Conservation (phyloP, 371 early-diverging fungal species). For the Mortierella sp. region DNA sequence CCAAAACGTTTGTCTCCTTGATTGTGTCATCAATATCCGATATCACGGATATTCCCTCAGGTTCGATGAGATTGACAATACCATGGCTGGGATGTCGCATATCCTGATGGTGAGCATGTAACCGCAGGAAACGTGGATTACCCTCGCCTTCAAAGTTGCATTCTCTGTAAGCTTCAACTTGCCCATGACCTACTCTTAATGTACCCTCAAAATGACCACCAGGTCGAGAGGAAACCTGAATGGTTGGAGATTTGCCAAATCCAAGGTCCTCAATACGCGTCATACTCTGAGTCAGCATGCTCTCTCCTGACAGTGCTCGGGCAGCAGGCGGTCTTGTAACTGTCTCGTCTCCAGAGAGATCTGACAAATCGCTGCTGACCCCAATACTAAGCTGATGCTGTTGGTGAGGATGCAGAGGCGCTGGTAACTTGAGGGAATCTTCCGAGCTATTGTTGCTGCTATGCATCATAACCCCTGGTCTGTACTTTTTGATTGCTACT, state of each 20-base stretch:
- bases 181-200: constrained; percentile 17
- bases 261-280: constrained; percentile 24
- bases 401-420: too few species aligned
- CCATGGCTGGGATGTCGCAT: constrained; percentile 39
- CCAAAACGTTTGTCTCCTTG: constrained; percentile 72
- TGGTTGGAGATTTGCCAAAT: constrained; percentile 20
- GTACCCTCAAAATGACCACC: constrained; percentile 45
- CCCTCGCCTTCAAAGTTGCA: not conserved
- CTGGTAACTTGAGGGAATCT: constrained; percentile 9
- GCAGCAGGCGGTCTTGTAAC: not conserved
- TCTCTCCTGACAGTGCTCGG: constrained; percentile 14
- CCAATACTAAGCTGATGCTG: not conserved
- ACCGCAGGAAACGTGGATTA: constrained; percentile 21
- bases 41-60: constrained; percentile 63
- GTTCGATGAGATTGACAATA: constrained; percentile 61
- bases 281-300: not conserved
- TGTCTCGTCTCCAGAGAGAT: not conserved
- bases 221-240: constrained; percentile 20
- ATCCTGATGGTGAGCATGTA: constrained; percentile 27
- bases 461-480: constrained; percentile 5
- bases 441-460: constrained; percentile 6
- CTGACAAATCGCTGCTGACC: constrained; percentile 2
- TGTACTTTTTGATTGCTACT: constrained; percentile 20
- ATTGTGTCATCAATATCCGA: constrained; percentile 76
- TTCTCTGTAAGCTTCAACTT: constrained; percentile 6